Evolutionary conservation across 768 basidiomycete species (phyloP).

Genomic region (Cystoderma amianthinum): DNA sequence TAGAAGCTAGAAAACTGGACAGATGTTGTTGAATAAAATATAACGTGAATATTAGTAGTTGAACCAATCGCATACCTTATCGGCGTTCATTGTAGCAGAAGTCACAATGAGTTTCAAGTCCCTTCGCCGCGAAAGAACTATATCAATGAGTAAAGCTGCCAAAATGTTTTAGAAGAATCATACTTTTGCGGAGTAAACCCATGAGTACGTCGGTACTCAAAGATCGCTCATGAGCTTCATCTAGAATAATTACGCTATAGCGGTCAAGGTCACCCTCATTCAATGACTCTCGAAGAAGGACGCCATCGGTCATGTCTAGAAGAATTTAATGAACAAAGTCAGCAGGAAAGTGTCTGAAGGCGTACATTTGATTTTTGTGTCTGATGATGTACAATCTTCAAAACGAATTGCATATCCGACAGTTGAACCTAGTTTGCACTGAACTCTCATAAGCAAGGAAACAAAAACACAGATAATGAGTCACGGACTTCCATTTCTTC

Average conservation of each 20-base stretch:
- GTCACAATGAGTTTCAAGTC: constrained; percentile 97
- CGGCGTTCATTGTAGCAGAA: constrained; percentile 99
- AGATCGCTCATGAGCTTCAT: constrained; percentile 97
- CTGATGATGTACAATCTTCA: constrained; percentile 91
- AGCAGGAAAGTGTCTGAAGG: not conserved
- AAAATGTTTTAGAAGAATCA: constrained; percentile 17
- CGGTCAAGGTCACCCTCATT: constrained; percentile 98
- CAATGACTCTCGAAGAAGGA: constrained; percentile 93
- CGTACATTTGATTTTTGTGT: constrained; percentile 96
- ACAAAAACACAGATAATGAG: not conserved
- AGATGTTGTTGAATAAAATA: not conserved
- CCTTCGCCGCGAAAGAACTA: constrained; percentile 81
- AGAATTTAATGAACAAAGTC: constrained; percentile 1
- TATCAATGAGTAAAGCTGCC: constrained; percentile 2
- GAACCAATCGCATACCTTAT: constrained; percentile 59
- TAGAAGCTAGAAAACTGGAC: constrained; percentile 89
- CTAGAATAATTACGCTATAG: constrained; percentile 96
- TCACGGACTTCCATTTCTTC: constrained; percentile 92
- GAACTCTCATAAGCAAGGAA: not conserved
- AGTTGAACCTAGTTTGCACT: constrained; percentile 84
- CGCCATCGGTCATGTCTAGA: constrained; percentile 97
- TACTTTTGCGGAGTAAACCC: constrained; percentile 92
- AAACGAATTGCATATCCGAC: constrained; percentile 99
- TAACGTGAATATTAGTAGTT: not conserved
- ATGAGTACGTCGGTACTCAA: constrained; percentile 97